Base-by-base conservation (phyloP, 305 asterid genomes). In the Ajuga reptans region DNA sequence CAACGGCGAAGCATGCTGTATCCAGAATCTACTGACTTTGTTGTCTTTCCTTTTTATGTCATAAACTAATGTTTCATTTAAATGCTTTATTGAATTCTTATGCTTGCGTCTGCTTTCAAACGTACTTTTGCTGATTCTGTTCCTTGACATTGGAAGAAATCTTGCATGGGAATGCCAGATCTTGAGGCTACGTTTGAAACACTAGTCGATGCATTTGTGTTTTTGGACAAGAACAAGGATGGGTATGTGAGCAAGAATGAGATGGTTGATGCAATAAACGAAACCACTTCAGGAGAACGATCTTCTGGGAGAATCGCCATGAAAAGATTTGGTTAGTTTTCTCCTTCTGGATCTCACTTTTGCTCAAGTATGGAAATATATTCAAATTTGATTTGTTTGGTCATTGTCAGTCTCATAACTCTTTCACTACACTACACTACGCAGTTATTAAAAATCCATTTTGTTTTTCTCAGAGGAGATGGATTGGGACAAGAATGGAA, bases 401-500 rank as follows among this genome's bases (percentile, higher is more conserved):
- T 21, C 27, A 21, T 2, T 21, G 2, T 21, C 27, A 21, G 1
- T 21, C 27, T 21, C 27, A 21, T 21, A 21, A 21, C 27, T 21
- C 27, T 21, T 21, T 2, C 27, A 21, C 27, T 21, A 21, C 27
- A 21, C 27, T 21, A 1, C 27, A 21, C 27, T 21, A 21, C 27
- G 2, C 27, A 21, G 27, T 21, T 21, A 21, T 21, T 21, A 2
- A 21, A 21, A 21, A 21, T 0, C 1, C 2, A 21, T 2, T 21
- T 2, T 21, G 34, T 43, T 34, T 49, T 71, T 42, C 66, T 27
- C 89, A 91, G 97, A 91, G 71, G 96, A 91, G 78, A 91, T 91
- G 97, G 97, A 91, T 79, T 91, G 95, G 96, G 96, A 87, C 80
- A 89, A 80, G 78, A 91, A 89, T 15, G 97, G 97, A 60, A 87